phyloP scores from a whole-genome alignment of 495 filamentous ascomycete species.

The Aspergillus cavernicola region DNA sequence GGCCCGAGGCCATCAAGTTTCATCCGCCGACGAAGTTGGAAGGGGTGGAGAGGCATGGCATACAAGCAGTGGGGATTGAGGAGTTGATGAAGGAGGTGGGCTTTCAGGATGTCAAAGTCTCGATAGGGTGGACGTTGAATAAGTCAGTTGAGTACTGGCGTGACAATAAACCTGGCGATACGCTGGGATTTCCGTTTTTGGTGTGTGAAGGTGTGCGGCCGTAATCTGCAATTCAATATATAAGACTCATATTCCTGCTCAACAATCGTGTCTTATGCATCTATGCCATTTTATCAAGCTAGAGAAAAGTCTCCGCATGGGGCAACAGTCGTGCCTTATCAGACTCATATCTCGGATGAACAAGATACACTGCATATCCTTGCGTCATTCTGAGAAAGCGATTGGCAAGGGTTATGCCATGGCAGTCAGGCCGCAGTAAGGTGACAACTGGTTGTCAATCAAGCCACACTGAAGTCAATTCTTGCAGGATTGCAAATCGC shows the following conservation, averaged over 20 bases:
- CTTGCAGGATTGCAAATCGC: no score
- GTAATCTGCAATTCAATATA: neutral
- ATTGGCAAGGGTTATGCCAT: no score
- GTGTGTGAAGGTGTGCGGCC: slow-evolving; percentile 39
- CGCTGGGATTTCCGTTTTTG: slow-evolving; percentile 50
- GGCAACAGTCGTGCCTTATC: no score
- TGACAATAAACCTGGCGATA: slow-evolving; percentile 25
- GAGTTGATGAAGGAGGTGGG: slow-evolving; percentile 40
- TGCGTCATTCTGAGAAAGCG: no score
- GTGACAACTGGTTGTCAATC: no score
- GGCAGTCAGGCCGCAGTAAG: no score
- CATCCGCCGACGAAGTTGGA: slow-evolving; percentile 49
- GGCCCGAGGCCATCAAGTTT: slow-evolving; percentile 47
- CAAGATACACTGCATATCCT: no score
- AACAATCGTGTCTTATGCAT: no score
- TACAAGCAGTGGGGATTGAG: slow-evolving; percentile 35
- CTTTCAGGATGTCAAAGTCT: slow-evolving; percentile 43
- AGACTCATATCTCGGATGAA: no score
- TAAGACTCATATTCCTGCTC: neutral
- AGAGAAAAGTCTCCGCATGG: no score
- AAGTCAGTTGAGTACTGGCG: slow-evolving; percentile 44
- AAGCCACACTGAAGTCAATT: no score
- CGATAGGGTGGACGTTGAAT: slow-evolving; percentile 38
- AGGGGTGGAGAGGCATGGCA: slow-evolving; percentile 53
- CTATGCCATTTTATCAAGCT: no score